Conservation (phyloP, 169 alveolate species). For the Cystoisospora suis region DNA sequence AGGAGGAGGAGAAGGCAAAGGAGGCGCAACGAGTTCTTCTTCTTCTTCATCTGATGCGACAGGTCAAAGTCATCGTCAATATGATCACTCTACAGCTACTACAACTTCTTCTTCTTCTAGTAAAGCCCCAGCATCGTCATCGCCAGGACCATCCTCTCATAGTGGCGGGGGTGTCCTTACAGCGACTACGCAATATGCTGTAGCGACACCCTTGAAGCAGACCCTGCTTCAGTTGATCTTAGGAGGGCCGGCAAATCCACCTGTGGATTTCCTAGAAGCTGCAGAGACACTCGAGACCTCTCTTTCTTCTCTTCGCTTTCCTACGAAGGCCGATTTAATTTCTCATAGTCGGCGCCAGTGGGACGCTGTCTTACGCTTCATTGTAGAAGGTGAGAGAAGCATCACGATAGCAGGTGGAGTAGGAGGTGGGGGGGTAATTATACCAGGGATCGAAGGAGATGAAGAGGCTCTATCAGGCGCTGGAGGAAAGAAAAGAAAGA, state of each 20-base stretch:
- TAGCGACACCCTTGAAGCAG: slow-evolving; percentile 62
- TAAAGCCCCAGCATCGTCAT: background rate
- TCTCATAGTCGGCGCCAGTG: slow-evolving; percentile 66
- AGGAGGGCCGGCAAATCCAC: slow-evolving; percentile 45
- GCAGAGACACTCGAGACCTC: slow-evolving; percentile 57
- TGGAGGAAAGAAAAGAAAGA: background rate
- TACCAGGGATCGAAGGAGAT: background rate
- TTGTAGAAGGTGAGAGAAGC: slow-evolving; percentile 27
- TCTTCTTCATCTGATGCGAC: background rate
- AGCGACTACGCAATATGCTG: slow-evolving; percentile 67
- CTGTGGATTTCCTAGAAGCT: slow-evolving; percentile 40
- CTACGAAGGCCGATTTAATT: slow-evolving; percentile 53
- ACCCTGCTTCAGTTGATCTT: slow-evolving; percentile 61
- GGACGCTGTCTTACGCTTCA: slow-evolving; percentile 50
- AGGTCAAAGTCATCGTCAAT: too few species aligned
- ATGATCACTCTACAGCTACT: too few species aligned
- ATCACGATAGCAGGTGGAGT: background rate
- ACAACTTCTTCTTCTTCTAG: too few species aligned
- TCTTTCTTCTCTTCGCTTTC: slow-evolving; percentile 60
- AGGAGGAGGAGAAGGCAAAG: background rate
- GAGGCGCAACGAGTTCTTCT: too few species aligned
- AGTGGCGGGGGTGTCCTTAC: background rate
- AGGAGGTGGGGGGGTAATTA: background rate
- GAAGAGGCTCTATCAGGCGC: background rate
- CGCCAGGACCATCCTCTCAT: background rate